These are phyloP conservation scores for Hemileccinum rubropunctum DNA, from an alignment of 768 basidiomycete genomes.

Conservation along the genomic window DNA sequence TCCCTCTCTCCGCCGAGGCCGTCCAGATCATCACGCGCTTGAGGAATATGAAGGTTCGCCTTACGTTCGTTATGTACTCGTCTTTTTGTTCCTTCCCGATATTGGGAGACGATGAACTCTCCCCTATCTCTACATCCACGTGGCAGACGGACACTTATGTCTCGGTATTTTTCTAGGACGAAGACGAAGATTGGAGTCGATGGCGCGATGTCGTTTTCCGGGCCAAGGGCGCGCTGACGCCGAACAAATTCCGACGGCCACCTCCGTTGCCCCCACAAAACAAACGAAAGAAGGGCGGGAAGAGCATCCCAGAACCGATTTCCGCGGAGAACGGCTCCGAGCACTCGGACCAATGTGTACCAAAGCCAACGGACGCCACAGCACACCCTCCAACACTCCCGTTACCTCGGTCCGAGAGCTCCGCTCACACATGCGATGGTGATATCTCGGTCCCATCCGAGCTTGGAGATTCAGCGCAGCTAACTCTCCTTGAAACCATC, in stretches of 20 bases:
- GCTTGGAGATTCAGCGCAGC: neutral
- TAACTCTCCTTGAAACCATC: constrained; percentile 53
- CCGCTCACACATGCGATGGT: neutral
- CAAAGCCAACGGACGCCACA: neutral
- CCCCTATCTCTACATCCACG: neutral
- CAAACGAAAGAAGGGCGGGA: constrained; percentile 55
- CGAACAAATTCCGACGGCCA: constrained; percentile 24
- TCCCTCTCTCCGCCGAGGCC: constrained; percentile 73
- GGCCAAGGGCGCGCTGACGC: constrained; percentile 58
- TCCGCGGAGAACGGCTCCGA: constrained; percentile 1
- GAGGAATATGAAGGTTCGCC: constrained; percentile 75
- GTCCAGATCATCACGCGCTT: constrained; percentile 75
- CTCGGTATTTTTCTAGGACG: constrained; percentile 49
- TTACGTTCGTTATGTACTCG: neutral
- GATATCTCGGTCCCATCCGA: neutral
- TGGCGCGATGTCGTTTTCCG: constrained; percentile 86
- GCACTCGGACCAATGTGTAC: neutral
- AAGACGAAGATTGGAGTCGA: constrained; percentile 84
- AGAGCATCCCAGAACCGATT: constrained; percentile 9
- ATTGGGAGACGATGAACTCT: neutral
- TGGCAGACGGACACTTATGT: constrained; percentile 2
- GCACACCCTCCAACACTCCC: neutral
- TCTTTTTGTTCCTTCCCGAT: neutral
- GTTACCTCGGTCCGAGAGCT: neutral
- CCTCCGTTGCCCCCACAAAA: constrained; percentile 59